phyloP scores from a whole-genome alignment of 495 filamentous ascomycete genomes.

The Annulohypoxylon nitens region DNA sequence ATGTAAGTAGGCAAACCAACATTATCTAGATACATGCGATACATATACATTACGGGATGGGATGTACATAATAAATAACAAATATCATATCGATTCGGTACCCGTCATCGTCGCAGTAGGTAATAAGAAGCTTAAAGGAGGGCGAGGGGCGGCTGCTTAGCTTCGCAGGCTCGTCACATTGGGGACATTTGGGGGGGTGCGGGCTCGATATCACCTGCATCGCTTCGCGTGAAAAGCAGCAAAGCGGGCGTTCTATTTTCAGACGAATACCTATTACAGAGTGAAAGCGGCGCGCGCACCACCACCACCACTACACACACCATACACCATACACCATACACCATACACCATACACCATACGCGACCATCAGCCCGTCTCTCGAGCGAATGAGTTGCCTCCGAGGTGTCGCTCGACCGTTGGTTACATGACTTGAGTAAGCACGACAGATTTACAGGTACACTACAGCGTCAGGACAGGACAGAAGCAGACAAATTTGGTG shows the following conservation, averaged over 20 bases:
- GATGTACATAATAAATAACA: constrained; percentile 17
- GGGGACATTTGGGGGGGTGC: constrained; percentile 18
- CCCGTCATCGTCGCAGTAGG: constrained; percentile 23
- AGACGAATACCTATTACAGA: constrained; percentile 14
- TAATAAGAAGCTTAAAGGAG: constrained; percentile 42
- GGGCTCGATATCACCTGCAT: constrained; percentile 47
- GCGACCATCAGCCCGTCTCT: neutral
- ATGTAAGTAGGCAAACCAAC: neutral
- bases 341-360: no score
- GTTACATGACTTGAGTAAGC: constrained; percentile 46
- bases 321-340: no score
- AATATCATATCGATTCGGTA: constrained; percentile 19
- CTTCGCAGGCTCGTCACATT: constrained; percentile 36
- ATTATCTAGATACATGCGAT: constrained; percentile 13
- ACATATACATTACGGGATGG: neutral
- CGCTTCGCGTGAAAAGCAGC: constrained; percentile 41
- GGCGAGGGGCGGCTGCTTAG: constrained; percentile 40
- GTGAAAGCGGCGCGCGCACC: constrained; percentile 3
- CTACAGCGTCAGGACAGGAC: neutral
- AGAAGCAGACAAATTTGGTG: constrained; percentile 19
- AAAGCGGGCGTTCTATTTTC: constrained; percentile 40
- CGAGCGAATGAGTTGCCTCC: neutral
- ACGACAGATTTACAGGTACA: constrained; percentile 13
- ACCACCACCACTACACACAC: neutral
- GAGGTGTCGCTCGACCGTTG: constrained; percentile 31